Evolutionary conservation across 768 basidiomycete genomes (phyloP).

Genomic region (Calocera cornea): DNA sequence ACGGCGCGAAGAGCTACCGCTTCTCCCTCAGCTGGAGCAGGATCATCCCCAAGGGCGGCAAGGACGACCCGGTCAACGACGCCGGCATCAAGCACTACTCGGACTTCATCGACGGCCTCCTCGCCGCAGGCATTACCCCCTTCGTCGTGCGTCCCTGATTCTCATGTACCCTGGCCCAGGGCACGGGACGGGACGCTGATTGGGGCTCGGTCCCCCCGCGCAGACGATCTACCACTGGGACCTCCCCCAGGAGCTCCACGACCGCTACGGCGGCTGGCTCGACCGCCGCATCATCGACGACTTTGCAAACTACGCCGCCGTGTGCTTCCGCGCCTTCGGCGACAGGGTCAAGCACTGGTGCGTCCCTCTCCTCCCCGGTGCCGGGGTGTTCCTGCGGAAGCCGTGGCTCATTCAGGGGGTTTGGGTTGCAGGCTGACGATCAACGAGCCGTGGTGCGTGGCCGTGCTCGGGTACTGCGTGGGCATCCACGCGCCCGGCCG

Average conservation of each 20-base stretch:
- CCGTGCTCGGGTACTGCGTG: slow-evolving; percentile 55
- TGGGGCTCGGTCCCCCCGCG: no score
- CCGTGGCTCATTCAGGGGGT: no score
- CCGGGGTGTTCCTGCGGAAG: no score
- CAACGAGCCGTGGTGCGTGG: slow-evolving; percentile 64
- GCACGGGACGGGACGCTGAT: slow-evolving; percentile 5
- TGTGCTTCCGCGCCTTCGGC: slow-evolving; percentile 61
- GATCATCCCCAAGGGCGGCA: slow-evolving; percentile 59
- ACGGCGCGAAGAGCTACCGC: slow-evolving; percentile 59
- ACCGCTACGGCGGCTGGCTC: slow-evolving; percentile 63
- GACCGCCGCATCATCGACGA: slow-evolving; percentile 60
- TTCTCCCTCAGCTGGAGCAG: slow-evolving; percentile 69
- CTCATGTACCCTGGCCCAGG: background rate
- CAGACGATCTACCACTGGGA: slow-evolving; percentile 72
- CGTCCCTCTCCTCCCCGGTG: slow-evolving; percentile 9
- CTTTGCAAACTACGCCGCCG: slow-evolving; percentile 46
- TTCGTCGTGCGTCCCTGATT: slow-evolving; percentile 41
- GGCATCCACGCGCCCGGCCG: slow-evolving; percentile 61
- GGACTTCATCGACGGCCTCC: slow-evolving; percentile 51
- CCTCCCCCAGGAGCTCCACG: slow-evolving; percentile 57
- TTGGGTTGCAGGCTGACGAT: slow-evolving; percentile 46
- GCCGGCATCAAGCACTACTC: slow-evolving; percentile 58
- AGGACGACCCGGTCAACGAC: slow-evolving; percentile 58
- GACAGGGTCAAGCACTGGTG: slow-evolving; percentile 66
- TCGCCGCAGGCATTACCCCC: slow-evolving; percentile 49